A percentile compares a stretch with the other conserved stretches of the same genome.
These are phyloP conservation scores for Hemisphaericaspora nanyangensis DNA, from an alignment of 805 yeast species.

Conservation along the genomic window DNA sequence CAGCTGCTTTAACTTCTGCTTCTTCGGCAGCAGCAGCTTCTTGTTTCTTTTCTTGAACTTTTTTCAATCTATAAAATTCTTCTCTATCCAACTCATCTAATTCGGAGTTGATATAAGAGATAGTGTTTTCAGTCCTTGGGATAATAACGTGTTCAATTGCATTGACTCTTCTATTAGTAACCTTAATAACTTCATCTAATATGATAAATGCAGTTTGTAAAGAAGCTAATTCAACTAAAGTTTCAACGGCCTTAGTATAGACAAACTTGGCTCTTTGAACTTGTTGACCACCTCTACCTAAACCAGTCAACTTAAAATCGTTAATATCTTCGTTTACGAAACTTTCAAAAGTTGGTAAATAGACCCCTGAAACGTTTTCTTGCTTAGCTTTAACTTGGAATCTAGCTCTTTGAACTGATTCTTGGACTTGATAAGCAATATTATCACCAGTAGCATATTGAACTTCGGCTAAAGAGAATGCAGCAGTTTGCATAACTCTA, in stretches of 20 bases:
- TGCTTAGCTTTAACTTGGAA: constrained; percentile 88
- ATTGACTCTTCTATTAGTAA: constrained; percentile 96
- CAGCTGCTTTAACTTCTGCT: constrained; percentile 37
- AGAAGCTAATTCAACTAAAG: constrained; percentile 91
- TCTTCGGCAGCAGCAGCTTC: constrained; percentile 67
- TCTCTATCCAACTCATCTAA: constrained; percentile 97
- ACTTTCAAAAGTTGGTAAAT: constrained; percentile 87
- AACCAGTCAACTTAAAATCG: constrained; percentile 93
- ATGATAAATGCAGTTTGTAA: constrained; percentile 95
- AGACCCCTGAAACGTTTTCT: constrained; percentile 95
- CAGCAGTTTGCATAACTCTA: constrained; percentile 96
- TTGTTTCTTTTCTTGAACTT: constrained; percentile 93
- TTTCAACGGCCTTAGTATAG: constrained; percentile 94
- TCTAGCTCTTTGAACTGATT: constrained; percentile 85
- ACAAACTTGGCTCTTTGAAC: constrained; percentile 91
- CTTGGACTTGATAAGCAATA: constrained; percentile 93
- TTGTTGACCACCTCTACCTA: constrained; percentile 98
- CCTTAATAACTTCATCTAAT: constrained; percentile 95
- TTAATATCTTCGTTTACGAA: constrained; percentile 79
- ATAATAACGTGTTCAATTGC: constrained; percentile 98
- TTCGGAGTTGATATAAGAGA: constrained; percentile 86
- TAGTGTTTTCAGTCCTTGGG: constrained; percentile 96
- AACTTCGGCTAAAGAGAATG: constrained; percentile 95
- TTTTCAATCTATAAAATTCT: constrained; percentile 93
- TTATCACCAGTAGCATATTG: constrained; percentile 97